These are phyloP conservation scores for Ophiorrhiza pumila DNA, from an alignment of 257 asterid genomes.

Conservation along the genomic window DNA sequence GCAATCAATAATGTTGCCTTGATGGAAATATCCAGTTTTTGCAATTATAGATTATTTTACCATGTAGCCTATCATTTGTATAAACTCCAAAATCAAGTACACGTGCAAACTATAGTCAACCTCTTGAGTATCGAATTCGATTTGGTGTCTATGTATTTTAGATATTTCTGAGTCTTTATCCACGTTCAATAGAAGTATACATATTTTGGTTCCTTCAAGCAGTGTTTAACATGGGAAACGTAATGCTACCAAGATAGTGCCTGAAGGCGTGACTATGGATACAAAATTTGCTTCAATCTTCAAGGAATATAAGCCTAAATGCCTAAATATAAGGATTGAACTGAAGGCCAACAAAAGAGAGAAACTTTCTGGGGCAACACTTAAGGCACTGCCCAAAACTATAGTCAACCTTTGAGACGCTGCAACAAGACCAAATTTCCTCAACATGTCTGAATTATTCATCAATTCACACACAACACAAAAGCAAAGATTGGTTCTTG, in stretches of 20 bases:
- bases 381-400: neutral
- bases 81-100: neutral
- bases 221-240: neutral
- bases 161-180: neutral
- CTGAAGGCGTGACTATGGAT: neutral
- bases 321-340: neutral
- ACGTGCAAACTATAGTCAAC: neutral
- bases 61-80: neutral
- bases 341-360: neutral
- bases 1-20: neutral
- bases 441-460: neutral
- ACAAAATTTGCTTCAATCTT: neutral
- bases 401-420: neutral
- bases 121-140: neutral
- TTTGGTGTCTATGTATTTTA: neutral
- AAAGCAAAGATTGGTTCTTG: neutral
- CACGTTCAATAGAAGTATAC: neutral
- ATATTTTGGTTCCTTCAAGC: neutral
- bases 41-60: neutral
- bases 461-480: neutral
- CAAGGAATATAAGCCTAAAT: neutral
- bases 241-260: neutral
- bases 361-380: neutral
- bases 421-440: neutral
- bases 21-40: neutral